phyloP scores from a whole-genome alignment of 306 rosid species.

The Rosa rugosa region DNA sequence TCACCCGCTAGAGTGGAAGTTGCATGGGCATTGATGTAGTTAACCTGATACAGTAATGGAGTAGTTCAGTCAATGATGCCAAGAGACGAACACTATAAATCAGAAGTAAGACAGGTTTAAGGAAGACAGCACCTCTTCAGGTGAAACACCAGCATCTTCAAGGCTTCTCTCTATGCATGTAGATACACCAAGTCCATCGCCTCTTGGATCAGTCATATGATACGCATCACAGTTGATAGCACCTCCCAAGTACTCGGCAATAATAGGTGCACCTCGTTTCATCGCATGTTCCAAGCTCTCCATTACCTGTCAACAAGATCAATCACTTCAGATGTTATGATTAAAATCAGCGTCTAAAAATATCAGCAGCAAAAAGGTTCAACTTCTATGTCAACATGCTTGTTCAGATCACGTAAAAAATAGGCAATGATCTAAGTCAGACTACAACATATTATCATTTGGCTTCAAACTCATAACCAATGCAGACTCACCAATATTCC shows the following conservation, averaged over 20 bases:
- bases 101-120: neutral
- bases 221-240: slow-evolving; percentile 97
- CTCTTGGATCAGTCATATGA: slow-evolving; percentile 99
- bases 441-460: neutral
- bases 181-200: slow-evolving; percentile 97
- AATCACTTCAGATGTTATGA: slow-evolving; percentile 1
- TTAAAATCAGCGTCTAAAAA: neutral
- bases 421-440: neutral
- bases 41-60: slow-evolving; percentile 56
- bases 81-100: neutral
- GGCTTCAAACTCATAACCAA: neutral
- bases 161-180: slow-evolving; percentile 90
- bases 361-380: neutral
- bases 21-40: slow-evolving; percentile 98
- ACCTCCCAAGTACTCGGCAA: slow-evolving; percentile 98
- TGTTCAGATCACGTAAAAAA: neutral
- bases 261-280: slow-evolving; percentile 90
- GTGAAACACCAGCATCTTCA: slow-evolving; percentile 98
- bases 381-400: neutral
- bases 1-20: slow-evolving; percentile 98
- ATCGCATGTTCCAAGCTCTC: slow-evolving; percentile 98
- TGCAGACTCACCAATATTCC: slow-evolving; percentile 75
- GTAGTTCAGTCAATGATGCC: slow-evolving; percentile 6
- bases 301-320: slow-evolving; percentile 56
- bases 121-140: slow-evolving; percentile 72